Evolutionary conservation across 345 rosid genomes (phyloP).

Genomic region (Rhodamnia rubescens): DNA sequence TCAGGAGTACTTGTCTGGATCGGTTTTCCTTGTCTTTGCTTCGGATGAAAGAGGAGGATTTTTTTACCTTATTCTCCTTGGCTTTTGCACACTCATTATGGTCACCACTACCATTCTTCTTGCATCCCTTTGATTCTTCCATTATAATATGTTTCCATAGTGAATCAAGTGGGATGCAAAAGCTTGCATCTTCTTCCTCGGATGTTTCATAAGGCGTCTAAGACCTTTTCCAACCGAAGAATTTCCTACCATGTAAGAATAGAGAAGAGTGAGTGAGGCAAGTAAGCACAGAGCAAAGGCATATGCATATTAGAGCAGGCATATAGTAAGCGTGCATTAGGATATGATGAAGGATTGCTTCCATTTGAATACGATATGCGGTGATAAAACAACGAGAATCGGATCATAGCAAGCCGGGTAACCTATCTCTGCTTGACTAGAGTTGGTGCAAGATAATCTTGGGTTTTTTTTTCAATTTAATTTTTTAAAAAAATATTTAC

Average conservation of each 20-base stretch:
- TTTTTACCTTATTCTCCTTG: background rate
- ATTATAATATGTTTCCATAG: constrained; percentile 28
- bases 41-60: background rate
- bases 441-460: background rate
- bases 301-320: background rate
- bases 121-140: constrained; percentile 19
- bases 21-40: background rate
- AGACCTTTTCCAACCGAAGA: constrained; percentile 32
- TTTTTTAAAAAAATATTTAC: no score
- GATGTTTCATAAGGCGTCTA: constrained; percentile 35
- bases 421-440: background rate
- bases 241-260: background rate
- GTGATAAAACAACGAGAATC: background rate
- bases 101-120: constrained; percentile 8
- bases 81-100: background rate
- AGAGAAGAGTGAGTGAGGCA: background rate
- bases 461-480: no score
- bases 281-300: background rate
- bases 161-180: constrained; percentile 23
- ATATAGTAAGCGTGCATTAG: background rate
- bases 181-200: constrained; percentile 22
- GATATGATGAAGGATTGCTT: background rate
- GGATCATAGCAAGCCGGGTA: background rate
- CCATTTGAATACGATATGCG: background rate
- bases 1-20: background rate